These are phyloP conservation scores for Serendipita indica DNA, from an alignment of 768 basidiomycete species.

Conservation along the genomic window DNA sequence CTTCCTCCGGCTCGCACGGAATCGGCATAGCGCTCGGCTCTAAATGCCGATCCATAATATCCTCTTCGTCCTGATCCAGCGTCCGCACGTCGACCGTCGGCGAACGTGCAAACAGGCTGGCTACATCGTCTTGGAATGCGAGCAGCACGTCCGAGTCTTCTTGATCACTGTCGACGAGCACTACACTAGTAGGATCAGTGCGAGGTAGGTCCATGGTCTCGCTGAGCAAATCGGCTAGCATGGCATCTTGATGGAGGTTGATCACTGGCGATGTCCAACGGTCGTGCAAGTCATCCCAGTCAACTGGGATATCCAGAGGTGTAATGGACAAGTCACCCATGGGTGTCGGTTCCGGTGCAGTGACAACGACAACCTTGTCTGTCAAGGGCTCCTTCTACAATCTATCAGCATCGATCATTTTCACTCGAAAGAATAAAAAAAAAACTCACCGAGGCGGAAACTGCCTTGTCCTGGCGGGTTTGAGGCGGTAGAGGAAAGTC, in stretches of 20 bases:
- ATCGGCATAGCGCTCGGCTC: no score
- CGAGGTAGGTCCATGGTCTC: background rate
- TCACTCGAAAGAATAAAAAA: no score
- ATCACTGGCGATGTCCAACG: background rate
- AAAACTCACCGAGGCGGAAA: no score
- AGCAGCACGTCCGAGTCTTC: background rate
- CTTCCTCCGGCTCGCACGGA: no score
- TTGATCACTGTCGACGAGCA: background rate
- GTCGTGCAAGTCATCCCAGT: background rate
- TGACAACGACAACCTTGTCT: background rate
- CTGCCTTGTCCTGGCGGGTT: no score
- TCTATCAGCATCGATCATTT: no score
- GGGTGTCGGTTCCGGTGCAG: background rate
- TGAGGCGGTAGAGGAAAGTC: no score
- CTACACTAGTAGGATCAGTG: background rate
- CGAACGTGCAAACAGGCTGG: background rate
- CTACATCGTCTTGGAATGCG: background rate
- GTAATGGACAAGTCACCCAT: background rate
- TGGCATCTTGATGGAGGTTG: background rate
- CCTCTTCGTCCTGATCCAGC: background rate
- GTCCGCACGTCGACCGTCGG: background rate
- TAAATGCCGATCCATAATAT: no score
- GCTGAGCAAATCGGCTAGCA: background rate
- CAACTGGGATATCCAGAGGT: background rate
- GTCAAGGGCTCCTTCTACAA: background rate